These are phyloP conservation scores for Cryphonectria nitschkei DNA, from an alignment of 2,329 filamentous ascomycete genomes.

Conservation along the genomic window DNA sequence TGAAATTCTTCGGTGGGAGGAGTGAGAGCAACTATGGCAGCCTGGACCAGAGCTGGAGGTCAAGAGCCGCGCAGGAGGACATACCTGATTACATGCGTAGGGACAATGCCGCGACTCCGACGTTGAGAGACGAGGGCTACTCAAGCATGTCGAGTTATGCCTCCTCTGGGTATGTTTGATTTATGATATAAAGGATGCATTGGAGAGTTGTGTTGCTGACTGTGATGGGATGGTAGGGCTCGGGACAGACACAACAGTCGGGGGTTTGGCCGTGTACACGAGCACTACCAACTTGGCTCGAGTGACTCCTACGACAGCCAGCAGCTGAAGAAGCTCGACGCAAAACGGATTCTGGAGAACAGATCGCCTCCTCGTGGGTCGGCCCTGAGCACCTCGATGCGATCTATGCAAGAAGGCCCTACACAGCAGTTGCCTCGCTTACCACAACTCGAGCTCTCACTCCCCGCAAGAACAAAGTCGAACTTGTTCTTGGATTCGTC, in stretches of 20 bases:
- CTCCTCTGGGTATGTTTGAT: slow-evolving; percentile 24
- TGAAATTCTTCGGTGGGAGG: slow-evolving; percentile 37
- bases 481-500: slow-evolving; percentile 49
- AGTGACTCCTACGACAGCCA: slow-evolving; percentile 51
- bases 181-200: background rate
- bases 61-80: slow-evolving; percentile 40
- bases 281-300: slow-evolving; percentile 52
- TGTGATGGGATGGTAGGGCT: slow-evolving; percentile 38
- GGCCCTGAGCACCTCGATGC: slow-evolving; percentile 44
- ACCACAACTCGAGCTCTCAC: slow-evolving; percentile 49
- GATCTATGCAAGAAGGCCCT: slow-evolving; percentile 31
- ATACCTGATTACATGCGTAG: slow-evolving; percentile 40
- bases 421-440: slow-evolving; percentile 44
- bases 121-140: slow-evolving; percentile 48
- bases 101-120: slow-evolving; percentile 34
- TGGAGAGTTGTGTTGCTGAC: background rate
- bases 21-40: slow-evolving; percentile 45
- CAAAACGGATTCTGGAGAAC: slow-evolving; percentile 49
- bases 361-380: slow-evolving; percentile 49
- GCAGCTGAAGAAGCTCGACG: slow-evolving; percentile 61
- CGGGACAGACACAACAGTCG: slow-evolving; percentile 45
- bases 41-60: slow-evolving; percentile 17
- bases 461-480: slow-evolving; percentile 49
- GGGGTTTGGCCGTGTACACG: slow-evolving; percentile 51
- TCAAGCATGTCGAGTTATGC: slow-evolving; percentile 28